These are phyloP conservation scores for Pythium insidiosum DNA, from an alignment of 352 stramenopile species.

Conservation along the genomic window DNA sequence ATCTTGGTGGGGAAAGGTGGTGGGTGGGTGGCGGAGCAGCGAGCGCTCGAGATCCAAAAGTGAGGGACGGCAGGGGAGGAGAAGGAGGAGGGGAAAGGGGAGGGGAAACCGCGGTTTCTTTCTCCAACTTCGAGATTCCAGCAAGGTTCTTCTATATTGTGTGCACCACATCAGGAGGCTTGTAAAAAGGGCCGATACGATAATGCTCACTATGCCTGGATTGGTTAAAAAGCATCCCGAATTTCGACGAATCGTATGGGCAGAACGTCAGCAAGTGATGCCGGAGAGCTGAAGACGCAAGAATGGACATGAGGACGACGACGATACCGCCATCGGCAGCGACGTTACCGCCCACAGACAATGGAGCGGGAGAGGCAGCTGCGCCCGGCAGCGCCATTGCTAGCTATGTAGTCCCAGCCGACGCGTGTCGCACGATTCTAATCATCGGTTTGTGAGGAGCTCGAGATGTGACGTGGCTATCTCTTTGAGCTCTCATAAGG, in stretches of 20 bases:
- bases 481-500: too few relatives aligned
- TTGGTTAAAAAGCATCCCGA: constrained; percentile 12
- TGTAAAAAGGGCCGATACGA: not conserved
- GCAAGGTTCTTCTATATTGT: constrained; percentile 26
- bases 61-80: not conserved
- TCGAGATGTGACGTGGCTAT: too few relatives aligned
- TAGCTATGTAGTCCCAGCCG: constrained; percentile 3
- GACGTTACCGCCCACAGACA: too few relatives aligned
- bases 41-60: constrained; percentile 18
- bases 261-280: too few relatives aligned
- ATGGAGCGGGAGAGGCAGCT: too few relatives aligned
- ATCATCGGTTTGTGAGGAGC: constrained; percentile 38
- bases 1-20: constrained; percentile 24
- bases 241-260: too few relatives aligned
- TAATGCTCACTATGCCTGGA: not conserved
- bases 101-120: constrained; percentile 5
- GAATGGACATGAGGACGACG: not conserved
- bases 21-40: constrained; percentile 9
- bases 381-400: constrained; percentile 2
- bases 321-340: not conserved
- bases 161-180: constrained; percentile 8
- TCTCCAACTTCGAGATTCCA: constrained; percentile 12
- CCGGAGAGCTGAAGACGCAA: not conserved
- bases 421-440: constrained; percentile 37
- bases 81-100: constrained; percentile 3